Evolutionary conservation across 2,329 filamentous ascomycete genomes (phyloP).

Genomic region (Didymella sp.): DNA sequence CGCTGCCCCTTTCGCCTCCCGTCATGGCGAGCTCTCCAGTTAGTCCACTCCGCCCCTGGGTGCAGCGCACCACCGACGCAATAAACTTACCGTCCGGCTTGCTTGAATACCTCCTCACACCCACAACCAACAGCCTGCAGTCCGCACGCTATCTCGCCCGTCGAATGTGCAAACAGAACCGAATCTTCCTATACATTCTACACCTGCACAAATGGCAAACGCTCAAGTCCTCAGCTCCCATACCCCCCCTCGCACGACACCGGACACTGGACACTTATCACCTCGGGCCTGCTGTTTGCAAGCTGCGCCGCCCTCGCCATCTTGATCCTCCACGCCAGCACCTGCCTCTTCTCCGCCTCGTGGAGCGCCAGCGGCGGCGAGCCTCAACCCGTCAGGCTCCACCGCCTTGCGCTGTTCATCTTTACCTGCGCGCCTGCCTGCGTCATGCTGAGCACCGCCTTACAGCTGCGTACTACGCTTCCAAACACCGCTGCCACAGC

Average conservation of each 20-base stretch:
- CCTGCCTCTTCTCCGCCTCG: neutral
- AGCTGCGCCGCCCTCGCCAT: neutral
- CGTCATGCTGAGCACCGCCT: neutral
- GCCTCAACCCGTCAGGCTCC: neutral
- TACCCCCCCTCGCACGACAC: neutral
- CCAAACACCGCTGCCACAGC: neutral
- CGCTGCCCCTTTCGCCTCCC: neutral
- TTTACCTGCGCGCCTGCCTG: neutral
- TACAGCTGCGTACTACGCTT: neutral
- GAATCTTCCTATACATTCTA: neutral
- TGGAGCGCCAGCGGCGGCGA: neutral
- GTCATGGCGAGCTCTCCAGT: neutral
- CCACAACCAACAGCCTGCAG: neutral
- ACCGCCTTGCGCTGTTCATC: neutral
- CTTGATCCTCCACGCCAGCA: neutral
- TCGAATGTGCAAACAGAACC: neutral
- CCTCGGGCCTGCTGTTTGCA: neutral
- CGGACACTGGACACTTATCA: neutral
- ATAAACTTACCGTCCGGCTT: neutral
- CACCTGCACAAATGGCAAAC: neutral
- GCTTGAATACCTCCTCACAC: neutral
- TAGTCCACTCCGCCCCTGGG: neutral
- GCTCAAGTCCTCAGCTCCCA: neutral
- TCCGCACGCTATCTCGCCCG: neutral
- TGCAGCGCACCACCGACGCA: neutral